A percentile compares a stretch with the other conserved stretches of the same genome.
phyloP scores from a whole-genome alignment of 345 rosid genomes.

The Aquilaria malaccensis region DNA sequence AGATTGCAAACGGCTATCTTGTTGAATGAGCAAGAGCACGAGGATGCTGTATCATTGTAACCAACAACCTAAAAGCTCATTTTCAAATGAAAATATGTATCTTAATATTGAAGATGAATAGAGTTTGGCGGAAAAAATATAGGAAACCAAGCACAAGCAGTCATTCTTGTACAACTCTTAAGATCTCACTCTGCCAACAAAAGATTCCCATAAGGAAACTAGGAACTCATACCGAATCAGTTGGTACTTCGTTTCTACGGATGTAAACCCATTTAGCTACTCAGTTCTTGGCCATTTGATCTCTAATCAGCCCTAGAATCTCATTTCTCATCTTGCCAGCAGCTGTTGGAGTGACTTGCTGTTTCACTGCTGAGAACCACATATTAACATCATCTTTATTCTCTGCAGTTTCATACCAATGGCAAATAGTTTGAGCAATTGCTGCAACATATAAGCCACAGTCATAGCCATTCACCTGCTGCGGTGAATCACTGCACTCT shows the following conservation, averaged over 20 bases:
- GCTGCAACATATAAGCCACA: slow-evolving; percentile 69
- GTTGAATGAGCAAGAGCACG: no score
- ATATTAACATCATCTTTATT: slow-evolving; percentile 21
- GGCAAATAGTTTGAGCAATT: slow-evolving; percentile 42
- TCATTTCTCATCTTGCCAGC: slow-evolving; percentile 47
- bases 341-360: slow-evolving; percentile 42
- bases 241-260: not conserved
- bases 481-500: slow-evolving; percentile 48
- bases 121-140: no score
- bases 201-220: not conserved
- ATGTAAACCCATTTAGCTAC: not conserved
- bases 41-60: no score
- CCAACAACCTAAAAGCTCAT: no score
- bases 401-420: slow-evolving; percentile 36
- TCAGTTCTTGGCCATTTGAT: slow-evolving; percentile 31
- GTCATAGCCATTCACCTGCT: slow-evolving; percentile 63
- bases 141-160: no score
- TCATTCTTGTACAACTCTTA: no score
- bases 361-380: slow-evolving; percentile 62
- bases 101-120: no score
- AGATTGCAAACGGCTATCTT: no score
- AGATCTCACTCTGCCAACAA: no score
- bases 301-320: slow-evolving; percentile 44
- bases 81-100: no score
- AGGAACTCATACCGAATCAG: not conserved